Percentiles rank a stretch among this genome's conserved stretches.
Conservation (phyloP, 331 rosid species). For the Cydonia oblonga region DNA sequence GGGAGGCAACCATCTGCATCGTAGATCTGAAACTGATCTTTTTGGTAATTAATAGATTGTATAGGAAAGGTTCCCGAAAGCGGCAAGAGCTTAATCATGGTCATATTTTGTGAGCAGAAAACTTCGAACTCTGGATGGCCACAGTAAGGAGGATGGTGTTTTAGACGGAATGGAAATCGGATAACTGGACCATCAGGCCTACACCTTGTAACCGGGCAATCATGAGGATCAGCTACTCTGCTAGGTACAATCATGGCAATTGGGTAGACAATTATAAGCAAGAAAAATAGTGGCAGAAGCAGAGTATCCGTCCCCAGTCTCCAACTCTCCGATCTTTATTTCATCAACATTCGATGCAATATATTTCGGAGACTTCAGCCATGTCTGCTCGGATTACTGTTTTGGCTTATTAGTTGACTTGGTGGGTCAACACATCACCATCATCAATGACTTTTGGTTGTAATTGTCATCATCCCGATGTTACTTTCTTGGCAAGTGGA, state of each 20-base stretch:
- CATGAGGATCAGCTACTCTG: not conserved
- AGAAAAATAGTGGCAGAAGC: not conserved
- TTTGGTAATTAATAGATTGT: not conserved
- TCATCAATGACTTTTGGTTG: too few relatives aligned
- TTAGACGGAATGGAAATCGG: not conserved
- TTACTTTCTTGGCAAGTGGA: too few relatives aligned
- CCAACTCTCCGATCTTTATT: too few relatives aligned
- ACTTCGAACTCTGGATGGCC: not conserved
- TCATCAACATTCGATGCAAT: not conserved
- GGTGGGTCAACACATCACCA: too few relatives aligned
- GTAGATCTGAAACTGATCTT: accelerated
- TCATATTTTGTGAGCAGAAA: not conserved
- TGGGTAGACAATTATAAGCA: not conserved
- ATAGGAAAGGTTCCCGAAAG: not conserved
- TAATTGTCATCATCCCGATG: too few relatives aligned
- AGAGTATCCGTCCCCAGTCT: not conserved
- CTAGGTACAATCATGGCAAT: not conserved
- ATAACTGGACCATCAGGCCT: not conserved
- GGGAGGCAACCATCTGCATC: not conserved
- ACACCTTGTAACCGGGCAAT: not conserved
- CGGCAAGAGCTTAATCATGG: not conserved
- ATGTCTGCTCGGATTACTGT: too few relatives aligned
- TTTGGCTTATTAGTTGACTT: too few relatives aligned
- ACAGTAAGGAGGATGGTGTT: not conserved
- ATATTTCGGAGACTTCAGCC: not conserved